Evolutionary conservation across 1,139 yeast species (phyloP), one percentile per base, ranked within the genome.

Genomic region (Citeromyces hawaiiensis): DNA sequence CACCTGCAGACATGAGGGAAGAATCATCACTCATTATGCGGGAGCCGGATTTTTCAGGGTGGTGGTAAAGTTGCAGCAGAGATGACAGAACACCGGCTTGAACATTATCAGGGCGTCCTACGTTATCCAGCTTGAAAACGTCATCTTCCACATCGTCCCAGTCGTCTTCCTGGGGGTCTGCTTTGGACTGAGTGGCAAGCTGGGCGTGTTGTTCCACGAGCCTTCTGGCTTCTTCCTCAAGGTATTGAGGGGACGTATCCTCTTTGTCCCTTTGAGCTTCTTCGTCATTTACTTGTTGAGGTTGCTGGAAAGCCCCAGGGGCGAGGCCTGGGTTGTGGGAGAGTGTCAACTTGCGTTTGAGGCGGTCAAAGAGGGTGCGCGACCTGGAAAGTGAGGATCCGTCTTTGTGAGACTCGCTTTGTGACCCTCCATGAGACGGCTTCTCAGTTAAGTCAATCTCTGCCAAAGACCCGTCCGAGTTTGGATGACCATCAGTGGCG

Each of bases 61-160:
- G 17, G 19, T 51, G 51, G 40, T 85, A 83, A 41, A 86, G 64
- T 47, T 76, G 72, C 45, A 86, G 64, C 45, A 86, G 63, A 2
- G 88, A 75, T 0, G 94, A 83, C 30, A 86, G 66, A 14, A 86
- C 88, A 53, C 96, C 96, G 21, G 86, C 85, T 47, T 80, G 80
- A 5, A 83, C 86, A 40, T 71, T 72, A 36, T 68, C 63, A 0
- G 94, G 94, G 0, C 88, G 87, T 0, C 85, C 76, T 6, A 83
- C 65, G 41, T 72, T 82, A 16, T 68, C 73, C 34, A 61, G 65
- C 38, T 59, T 64, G 32, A 61, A 61, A 27, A 62, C 64, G 15
- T 57, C 58, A n/a, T 56, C 59, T 10, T 57, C 62, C 39, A 53
- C 57, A 17, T 56, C 57, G 15, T 18, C 32, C 19, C 39, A 36